Conservation (phyloP, 2,329 filamentous ascomycete genomes). For the Fusarium sp. region DNA sequence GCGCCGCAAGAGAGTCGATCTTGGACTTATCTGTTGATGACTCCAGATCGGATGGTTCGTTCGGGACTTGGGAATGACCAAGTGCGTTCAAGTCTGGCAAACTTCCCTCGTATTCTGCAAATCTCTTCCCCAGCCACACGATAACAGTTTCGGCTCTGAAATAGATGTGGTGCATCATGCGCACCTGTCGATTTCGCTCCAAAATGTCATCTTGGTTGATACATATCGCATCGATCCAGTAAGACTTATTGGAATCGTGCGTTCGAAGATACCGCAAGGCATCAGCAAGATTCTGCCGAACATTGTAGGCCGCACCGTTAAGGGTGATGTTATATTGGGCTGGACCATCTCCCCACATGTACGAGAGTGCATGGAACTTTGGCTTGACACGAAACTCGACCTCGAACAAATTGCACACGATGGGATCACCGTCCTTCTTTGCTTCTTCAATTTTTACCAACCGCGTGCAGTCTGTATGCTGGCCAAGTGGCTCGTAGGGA, state of each 20-base stretch:
- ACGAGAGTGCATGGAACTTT: not conserved
- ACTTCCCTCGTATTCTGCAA: not conserved
- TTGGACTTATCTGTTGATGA: fast-evolving
- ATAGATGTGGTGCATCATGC: conserved; percentile 9
- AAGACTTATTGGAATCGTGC: fast-evolving
- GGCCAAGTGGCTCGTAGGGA: not conserved
- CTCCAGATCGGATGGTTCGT: fast-evolving
- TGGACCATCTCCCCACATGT: not conserved
- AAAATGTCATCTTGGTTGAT: not conserved
- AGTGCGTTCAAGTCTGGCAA: not conserved
- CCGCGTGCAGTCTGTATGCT: not conserved
- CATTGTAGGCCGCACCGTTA: not conserved
- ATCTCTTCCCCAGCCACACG: not conserved
- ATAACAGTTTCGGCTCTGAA: not conserved
- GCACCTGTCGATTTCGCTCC: not conserved
- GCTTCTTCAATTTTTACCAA: not conserved
- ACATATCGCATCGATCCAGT: not conserved
- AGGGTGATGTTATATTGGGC: not conserved
- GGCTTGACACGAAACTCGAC: not conserved
- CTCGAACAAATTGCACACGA: fast-evolving
- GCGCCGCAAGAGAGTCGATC: fast-evolving
- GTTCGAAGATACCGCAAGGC: not conserved
- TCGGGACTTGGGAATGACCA: fast-evolving
- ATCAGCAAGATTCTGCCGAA: not conserved
- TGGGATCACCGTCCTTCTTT: not conserved